phyloP scores from a whole-genome alignment of 352 stramenopile genomes.

The Phytophthora chlamydospora region DNA sequence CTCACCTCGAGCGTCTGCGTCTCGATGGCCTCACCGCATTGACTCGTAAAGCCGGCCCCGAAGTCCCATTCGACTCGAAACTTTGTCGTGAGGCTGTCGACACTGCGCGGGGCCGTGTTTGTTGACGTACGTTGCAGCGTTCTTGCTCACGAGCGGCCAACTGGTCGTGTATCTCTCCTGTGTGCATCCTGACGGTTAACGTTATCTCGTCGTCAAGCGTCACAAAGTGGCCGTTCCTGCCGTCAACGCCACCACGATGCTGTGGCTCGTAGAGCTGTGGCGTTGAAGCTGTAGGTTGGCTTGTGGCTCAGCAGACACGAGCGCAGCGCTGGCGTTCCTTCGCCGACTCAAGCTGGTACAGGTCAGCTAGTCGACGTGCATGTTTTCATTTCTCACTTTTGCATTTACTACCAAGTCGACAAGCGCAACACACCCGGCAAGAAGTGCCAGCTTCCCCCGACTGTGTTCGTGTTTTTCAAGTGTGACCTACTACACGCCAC shows the following conservation, averaged over 20 bases:
- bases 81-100: slow-evolving; percentile 62
- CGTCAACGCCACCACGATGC: slow-evolving; percentile 46
- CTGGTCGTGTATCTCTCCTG: slow-evolving; percentile 34
- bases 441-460: too few relatives aligned
- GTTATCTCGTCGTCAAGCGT: slow-evolving; percentile 42
- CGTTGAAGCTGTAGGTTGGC: too few relatives aligned
- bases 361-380: too few relatives aligned
- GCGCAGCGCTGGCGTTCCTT: too few relatives aligned
- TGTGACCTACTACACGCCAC: too few relatives aligned
- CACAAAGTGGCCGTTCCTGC: slow-evolving; percentile 28
- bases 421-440: slow-evolving; percentile 58
- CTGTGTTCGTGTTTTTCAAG: too few relatives aligned
- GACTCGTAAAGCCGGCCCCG: slow-evolving; percentile 82
- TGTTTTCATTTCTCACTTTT: too few relatives aligned
- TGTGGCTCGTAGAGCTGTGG: too few relatives aligned
- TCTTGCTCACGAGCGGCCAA: slow-evolving; percentile 51
- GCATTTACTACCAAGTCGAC: too few relatives aligned
- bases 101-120: slow-evolving; percentile 85
- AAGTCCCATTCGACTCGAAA: slow-evolving; percentile 97
- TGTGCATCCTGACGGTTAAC: too few relatives aligned
- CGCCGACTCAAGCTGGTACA: too few relatives aligned
- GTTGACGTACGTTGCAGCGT: slow-evolving; percentile 27
- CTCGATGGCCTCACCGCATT: slow-evolving; percentile 74
- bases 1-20: slow-evolving; percentile 63
- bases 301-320: too few relatives aligned